Conservation (phyloP, 257 asterid genomes). For the Capsicum chinense region DNA sequence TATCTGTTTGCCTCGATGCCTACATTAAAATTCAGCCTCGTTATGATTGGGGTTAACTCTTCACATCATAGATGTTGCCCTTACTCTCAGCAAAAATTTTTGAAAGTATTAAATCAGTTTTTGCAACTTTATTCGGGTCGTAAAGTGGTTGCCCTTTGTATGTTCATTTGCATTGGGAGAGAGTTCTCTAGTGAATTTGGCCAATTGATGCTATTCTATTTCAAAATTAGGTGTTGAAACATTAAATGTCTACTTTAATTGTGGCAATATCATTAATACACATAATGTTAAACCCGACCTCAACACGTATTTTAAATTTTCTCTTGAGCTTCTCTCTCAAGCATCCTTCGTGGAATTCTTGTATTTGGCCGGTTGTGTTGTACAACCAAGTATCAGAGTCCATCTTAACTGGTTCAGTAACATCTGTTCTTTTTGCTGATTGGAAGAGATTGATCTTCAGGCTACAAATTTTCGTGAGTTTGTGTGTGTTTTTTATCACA, state of each 20-base stretch:
- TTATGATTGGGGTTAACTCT: background rate
- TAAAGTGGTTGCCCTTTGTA: background rate
- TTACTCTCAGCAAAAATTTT: background rate
- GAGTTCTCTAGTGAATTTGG: background rate
- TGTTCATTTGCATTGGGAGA: background rate
- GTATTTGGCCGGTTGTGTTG: background rate
- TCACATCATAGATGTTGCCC: background rate
- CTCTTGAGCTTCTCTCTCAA: background rate
- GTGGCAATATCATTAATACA: background rate
- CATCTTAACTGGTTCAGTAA: background rate
- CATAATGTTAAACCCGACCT: background rate
- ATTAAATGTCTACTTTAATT: too few relatives aligned
- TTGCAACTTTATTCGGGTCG: background rate
- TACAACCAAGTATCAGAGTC: background rate
- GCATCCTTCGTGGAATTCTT: background rate
- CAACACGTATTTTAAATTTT: background rate
- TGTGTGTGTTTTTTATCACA: background rate
- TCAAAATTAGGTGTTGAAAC: background rate
- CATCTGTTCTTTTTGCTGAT: background rate
- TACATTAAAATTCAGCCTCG: background rate
- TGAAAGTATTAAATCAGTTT: background rate
- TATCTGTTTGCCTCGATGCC: background rate
- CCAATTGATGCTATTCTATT: background rate
- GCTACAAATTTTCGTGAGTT: background rate
- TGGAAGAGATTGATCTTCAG: background rate